Evolutionary conservation across 2,329 filamentous ascomycete species (phyloP).

Genomic region (Dactylellina haptotyla): DNA sequence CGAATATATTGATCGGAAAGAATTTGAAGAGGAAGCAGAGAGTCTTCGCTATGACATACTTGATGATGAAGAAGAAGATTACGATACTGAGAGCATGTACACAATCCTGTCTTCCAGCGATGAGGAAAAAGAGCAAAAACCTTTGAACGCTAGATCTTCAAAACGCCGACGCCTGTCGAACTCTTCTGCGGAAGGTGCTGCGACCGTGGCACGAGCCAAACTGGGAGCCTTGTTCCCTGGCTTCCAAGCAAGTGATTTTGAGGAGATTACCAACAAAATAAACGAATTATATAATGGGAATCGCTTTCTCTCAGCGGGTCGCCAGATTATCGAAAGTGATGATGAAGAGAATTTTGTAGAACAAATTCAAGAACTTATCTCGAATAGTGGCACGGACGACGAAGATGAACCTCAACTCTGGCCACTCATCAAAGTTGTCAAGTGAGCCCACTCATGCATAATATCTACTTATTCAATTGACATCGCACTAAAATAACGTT

Average conservation of each 20-base stretch:
- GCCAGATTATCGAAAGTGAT: slow-evolving; percentile 21
- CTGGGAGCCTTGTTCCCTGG: slow-evolving; percentile 36
- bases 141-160: not conserved
- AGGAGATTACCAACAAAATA: not conserved
- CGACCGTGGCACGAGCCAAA: slow-evolving; percentile 27
- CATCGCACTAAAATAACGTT: not conserved
- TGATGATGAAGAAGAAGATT: not conserved
- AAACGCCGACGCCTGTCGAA: slow-evolving; percentile 37
- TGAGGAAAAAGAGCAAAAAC: slow-evolving; percentile 1
- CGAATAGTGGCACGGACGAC: slow-evolving; percentile 16
- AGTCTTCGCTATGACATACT: slow-evolving; percentile 27
- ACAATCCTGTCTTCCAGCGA: slow-evolving; percentile 9
- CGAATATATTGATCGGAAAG: slow-evolving; percentile 26
- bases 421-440: slow-evolving; percentile 38
- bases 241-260: slow-evolving; percentile 5
- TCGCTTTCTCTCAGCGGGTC: not conserved
- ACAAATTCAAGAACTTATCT: slow-evolving; percentile 23
- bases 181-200: not conserved
- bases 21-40: slow-evolving; percentile 41
- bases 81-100: not conserved
- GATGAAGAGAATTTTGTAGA: slow-evolving; percentile 23
- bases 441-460: slow-evolving; percentile 1
- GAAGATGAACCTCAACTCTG: slow-evolving; percentile 19
- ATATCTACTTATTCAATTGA: not conserved
- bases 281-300: slow-evolving; percentile 9